phyloP scores from a whole-genome alignment of 106 monocot genomes.

The Posidonia australis region DNA sequence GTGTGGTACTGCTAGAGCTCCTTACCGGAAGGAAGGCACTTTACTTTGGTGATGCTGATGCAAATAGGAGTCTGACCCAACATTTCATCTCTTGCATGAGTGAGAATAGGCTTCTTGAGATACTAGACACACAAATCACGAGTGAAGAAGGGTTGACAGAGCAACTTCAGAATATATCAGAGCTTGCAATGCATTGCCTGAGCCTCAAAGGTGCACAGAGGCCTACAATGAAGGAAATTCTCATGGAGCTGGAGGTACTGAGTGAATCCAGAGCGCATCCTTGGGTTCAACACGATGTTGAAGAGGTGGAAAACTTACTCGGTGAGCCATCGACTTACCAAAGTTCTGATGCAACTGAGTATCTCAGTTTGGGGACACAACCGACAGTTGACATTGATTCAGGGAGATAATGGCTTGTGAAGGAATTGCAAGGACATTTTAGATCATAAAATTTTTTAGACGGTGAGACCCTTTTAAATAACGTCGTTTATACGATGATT shows the following conservation, averaged over 20 bases:
- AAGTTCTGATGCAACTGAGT: too few species aligned
- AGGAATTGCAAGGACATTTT: too few species aligned
- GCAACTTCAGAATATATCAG: slow-evolving; percentile 2
- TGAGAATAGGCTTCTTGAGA: background rate
- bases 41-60: background rate
- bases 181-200: slow-evolving; percentile 24
- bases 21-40: slow-evolving; percentile 27
- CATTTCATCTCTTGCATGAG: slow-evolving; percentile 13
- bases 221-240: slow-evolving; percentile 51
- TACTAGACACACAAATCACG: slow-evolving; percentile 15
- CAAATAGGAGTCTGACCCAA: slow-evolving; percentile 10
- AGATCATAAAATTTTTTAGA: too few species aligned
- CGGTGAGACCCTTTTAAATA: too few species aligned
- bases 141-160: slow-evolving; percentile 14
- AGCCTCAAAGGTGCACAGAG: slow-evolving; percentile 36
- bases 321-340: too few species aligned
- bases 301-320: too few species aligned
- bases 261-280: too few species aligned
- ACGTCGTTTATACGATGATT: too few species aligned
- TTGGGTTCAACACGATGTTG: too few species aligned
- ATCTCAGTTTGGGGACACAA: too few species aligned
- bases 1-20: slow-evolving; percentile 38
- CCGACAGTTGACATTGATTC: too few species aligned
- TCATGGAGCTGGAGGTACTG: slow-evolving; percentile 26
- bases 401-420: too few species aligned